Base-by-base conservation (phyloP, 2,329 filamentous ascomycete species). In the Rosellinia necatrix region DNA sequence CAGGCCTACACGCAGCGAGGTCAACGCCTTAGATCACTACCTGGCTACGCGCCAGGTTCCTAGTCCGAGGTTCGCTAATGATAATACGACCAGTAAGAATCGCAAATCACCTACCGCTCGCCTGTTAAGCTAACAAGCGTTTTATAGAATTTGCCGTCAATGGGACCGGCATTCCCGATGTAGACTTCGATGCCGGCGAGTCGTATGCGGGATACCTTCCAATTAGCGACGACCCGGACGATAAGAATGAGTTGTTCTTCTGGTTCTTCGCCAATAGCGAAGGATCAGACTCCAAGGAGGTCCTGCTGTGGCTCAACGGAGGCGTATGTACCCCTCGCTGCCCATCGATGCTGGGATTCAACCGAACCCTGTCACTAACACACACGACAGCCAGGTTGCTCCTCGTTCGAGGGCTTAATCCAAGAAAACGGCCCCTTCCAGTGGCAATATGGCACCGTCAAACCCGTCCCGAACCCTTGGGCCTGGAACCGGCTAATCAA, bases 401-500 rank as follows among this genome's bases (percentile, higher is more conserved):
- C 77, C 27, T 89, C 85, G 1, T 77, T 91, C 6, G 80, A 86
- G 62, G 89, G 88, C 6, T 76, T 92, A 1, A 70, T 93, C 8
- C 88, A 90, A 47, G 90, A 93, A 64, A 92, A 91, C 64, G 89
- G 90, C 0, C 87, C 89, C 0, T 88, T 91, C 65, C 54, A 81
- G 4, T 90, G 87, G 87, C 82, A 88, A 67, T 78, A 83, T 10
- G 90, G 90, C 29, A 92, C 88, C 1, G 81, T 78, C 52, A 77
- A 78, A 15, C 88, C 89, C 0, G 77, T 85, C 0, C 74, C 76
- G 40, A 92, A 92, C 67, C 79, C 82, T 0, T 92, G 87, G 75
- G 81, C 82, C n/a, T 92, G 88, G 88, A 83, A 83, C 57, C 88
- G 88, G 47, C 72, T 93, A 30, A 89, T 89, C 49, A 91, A 92